phyloP scores from a whole-genome alignment of 768 basidiomycete genomes.

The Leccinum subgranulosum region DNA sequence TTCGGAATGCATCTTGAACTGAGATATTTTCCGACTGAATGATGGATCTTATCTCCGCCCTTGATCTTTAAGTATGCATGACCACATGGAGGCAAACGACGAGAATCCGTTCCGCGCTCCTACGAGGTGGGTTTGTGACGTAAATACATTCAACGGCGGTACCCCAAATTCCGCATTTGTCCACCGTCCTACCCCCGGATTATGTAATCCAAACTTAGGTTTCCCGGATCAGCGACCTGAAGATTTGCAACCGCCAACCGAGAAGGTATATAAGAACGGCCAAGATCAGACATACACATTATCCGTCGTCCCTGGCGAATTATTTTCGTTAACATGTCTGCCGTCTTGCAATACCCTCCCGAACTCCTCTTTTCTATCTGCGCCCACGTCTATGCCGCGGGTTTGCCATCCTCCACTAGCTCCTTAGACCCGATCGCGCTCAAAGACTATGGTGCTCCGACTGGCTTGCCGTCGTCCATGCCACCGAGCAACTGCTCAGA shows the following conservation, averaged over 20 bases:
- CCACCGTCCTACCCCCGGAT: constrained; percentile 17
- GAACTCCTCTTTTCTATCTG: constrained; percentile 75
- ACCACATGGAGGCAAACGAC: background rate
- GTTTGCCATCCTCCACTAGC: constrained; percentile 48
- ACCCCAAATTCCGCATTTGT: constrained; percentile 8
- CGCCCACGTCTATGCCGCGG: constrained; percentile 63
- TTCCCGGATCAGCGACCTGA: background rate
- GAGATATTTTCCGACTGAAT: background rate
- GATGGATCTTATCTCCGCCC: background rate
- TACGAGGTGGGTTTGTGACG: background rate
- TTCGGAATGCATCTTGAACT: background rate
- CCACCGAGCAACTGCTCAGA: constrained; percentile 73
- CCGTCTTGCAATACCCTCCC: constrained; percentile 53
- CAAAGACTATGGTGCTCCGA: constrained; percentile 45
- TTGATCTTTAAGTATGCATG: background rate
- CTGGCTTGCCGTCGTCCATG: constrained; percentile 67
- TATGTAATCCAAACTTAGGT: constrained; percentile 10
- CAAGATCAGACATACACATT: background rate
- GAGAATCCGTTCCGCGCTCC: background rate
- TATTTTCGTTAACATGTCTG: constrained; percentile 13
- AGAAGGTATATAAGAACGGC: constrained; percentile 3
- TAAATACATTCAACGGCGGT: background rate
- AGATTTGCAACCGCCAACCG: constrained; percentile 5
- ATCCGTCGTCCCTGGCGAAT: background rate
- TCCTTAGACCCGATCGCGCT: constrained; percentile 71